These are phyloP conservation scores for Lactarius trivialis DNA, from an alignment of 768 basidiomycete species.

Conservation along the genomic window DNA sequence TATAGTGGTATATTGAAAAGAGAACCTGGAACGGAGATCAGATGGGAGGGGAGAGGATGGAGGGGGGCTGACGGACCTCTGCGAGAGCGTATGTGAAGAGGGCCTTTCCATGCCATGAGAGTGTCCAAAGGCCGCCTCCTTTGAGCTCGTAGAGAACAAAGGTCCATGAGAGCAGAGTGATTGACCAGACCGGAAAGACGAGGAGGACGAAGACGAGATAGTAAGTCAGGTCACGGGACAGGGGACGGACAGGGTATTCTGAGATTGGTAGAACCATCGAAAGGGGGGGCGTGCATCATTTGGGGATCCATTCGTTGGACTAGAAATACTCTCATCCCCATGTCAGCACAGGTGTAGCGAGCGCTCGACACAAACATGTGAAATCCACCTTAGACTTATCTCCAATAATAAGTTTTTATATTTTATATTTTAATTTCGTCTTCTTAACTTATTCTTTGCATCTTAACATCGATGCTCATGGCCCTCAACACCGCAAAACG, in stretches of 20 bases:
- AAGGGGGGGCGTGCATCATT: background rate
- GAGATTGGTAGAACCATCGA: constrained; percentile 23
- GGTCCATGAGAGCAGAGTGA: constrained; percentile 58
- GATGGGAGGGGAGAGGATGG: background rate
- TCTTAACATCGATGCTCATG: background rate
- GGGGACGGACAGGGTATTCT: constrained; percentile 31
- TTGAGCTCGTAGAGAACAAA: constrained; percentile 47
- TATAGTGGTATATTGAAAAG: constrained; percentile 61
- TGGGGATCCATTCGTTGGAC: background rate
- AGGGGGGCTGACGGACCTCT: constrained; percentile 41
- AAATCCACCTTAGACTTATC: background rate
- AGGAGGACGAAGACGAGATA: constrained; percentile 50
- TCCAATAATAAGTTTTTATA: background rate
- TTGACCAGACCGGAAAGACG: constrained; percentile 59
- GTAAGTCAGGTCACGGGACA: constrained; percentile 43
- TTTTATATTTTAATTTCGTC: background rate
- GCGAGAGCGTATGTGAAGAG: constrained; percentile 46
- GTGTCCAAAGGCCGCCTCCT: constrained; percentile 37
- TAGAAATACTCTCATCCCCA: background rate
- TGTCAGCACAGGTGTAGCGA: background rate
- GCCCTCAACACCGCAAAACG: background rate
- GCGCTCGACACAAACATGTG: background rate
- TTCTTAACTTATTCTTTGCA: background rate
- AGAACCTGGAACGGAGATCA: constrained; percentile 39
- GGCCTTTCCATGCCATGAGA: constrained; percentile 33